Evolutionary conservation across 2,329 filamentous ascomycete species (phyloP), one percentile per base, ranked within the genome.

Genomic region (Aspergillus udagawae): DNA sequence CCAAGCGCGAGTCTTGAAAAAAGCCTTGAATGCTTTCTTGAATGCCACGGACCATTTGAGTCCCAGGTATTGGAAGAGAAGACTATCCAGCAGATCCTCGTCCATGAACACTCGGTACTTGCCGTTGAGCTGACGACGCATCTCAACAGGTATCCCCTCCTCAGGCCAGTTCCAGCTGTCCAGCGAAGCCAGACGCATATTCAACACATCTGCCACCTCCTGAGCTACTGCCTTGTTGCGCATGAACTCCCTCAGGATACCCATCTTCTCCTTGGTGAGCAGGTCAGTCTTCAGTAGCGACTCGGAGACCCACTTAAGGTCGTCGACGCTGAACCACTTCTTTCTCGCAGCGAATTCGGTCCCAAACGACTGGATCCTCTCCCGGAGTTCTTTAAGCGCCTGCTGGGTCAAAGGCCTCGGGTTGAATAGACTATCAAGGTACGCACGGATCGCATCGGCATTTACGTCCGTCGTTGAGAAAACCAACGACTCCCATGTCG

Each of bases 51-150:
- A 75, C 78, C 81, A 84, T 51, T 75, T 77, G 3, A 80, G 69
- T 5, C 82, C 83, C 38, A 85, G 74, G 59, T 79, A 83, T 48
- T 85, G 80, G 2, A 84, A 67, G 25, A 85, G 74, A 7, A 85
- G 75, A 1, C 80, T 79, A 61, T 84, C 80, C 7, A 84, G 76
- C 21, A 84, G 72, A 59, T 86, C 84, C 61, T 83, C 81, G 51
- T 85, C 81, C 75, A 84, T 83, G 64, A 79, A 84, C 27, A 85
- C 80, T 1, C 83, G 76, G 64, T 86, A 86, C 58, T 82, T 81
- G 3, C 82, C 81, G 61, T 83, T 84, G 38, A 85, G 65, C 52
- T 83, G 79, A 7, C 80, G 77, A 38, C 82, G 76, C 74, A 80
- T 79, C 49, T 81, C 74, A 2, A 84, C 64, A 1, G 76, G 71